These are phyloP conservation scores for Trichoderma afroharzianum DNA, from an alignment of 2,329 filamentous ascomycete species.

Conservation along the genomic window DNA sequence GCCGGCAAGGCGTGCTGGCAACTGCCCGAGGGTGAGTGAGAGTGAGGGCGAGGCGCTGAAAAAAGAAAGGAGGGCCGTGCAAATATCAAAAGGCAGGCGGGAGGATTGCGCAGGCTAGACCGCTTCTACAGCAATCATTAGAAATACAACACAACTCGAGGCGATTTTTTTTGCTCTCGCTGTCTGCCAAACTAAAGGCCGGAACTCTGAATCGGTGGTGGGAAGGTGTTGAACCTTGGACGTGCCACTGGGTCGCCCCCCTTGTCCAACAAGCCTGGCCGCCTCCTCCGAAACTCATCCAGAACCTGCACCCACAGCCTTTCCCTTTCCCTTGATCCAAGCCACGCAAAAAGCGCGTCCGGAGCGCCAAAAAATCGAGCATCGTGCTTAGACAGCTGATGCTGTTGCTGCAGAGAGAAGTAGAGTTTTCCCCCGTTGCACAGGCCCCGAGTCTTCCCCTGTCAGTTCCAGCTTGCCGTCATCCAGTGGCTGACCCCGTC, in stretches of 20 bases:
- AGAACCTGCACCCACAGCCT: slow-evolving; percentile 24
- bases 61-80: not conserved
- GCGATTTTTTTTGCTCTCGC: slow-evolving; percentile 3
- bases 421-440: slow-evolving; percentile 17
- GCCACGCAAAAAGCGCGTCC: slow-evolving; percentile 31
- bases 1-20: not conserved
- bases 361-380: slow-evolving; percentile 22
- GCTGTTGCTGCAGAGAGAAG: slow-evolving; percentile 30
- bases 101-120: not conserved
- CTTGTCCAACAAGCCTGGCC: slow-evolving; percentile 26
- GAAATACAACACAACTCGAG: not conserved
- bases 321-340: slow-evolving; percentile 26
- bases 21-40: not conserved
- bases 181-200: not conserved
- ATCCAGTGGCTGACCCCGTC: slow-evolving; percentile 19
- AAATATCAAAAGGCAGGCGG: slow-evolving; percentile 4
- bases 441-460: not conserved
- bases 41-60: not conserved
- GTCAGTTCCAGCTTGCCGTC: not conserved
- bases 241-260: slow-evolving; percentile 23
- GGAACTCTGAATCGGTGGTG: slow-evolving; percentile 16
- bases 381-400: slow-evolving; percentile 34
- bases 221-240: slow-evolving; percentile 19
- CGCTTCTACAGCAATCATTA: not conserved
- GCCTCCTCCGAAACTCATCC: slow-evolving; percentile 25